Conservation (phyloP, 768 basidiomycete genomes). For the Lentinula sp. region DNA sequence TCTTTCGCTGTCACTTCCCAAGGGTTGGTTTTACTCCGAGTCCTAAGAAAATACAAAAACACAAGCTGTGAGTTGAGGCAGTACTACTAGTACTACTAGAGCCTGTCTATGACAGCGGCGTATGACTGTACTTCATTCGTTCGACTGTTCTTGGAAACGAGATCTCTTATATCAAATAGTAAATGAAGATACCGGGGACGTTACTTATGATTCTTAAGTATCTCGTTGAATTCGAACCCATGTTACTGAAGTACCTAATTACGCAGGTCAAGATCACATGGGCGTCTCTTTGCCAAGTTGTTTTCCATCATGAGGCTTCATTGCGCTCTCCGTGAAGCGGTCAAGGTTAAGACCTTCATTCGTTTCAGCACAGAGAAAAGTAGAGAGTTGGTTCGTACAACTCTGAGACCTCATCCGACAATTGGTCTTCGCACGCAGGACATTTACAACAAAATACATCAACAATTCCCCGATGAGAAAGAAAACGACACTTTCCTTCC, state of each 20-base stretch:
- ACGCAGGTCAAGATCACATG: not conserved
- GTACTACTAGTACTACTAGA: no score
- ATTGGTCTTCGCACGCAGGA: slow-evolving; percentile 1
- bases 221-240: no score
- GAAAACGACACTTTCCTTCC: not conserved
- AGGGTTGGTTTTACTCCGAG: slow-evolving; percentile 29
- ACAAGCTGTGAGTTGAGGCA: slow-evolving; percentile 2
- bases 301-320: not conserved
- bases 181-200: no score
- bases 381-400: not conserved
- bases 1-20: slow-evolving; percentile 49
- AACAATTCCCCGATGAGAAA: not conserved
- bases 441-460: not conserved
- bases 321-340: not conserved
- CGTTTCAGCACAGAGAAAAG: not conserved
- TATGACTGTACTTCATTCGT: no score
- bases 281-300: not conserved
- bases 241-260: no score
- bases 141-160: no score
- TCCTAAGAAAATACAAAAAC: slow-evolving; percentile 6
- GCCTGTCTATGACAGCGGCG: no score
- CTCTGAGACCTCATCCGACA: not conserved
- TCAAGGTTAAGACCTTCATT: slow-evolving; percentile 1
- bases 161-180: no score
- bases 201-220: no score